Percentiles rank a stretch among this genome's conserved stretches.
These are phyloP conservation scores for Tetracentron sinense DNA, from an alignment of 164 flowering plant genomes.

Conservation along the genomic window DNA sequence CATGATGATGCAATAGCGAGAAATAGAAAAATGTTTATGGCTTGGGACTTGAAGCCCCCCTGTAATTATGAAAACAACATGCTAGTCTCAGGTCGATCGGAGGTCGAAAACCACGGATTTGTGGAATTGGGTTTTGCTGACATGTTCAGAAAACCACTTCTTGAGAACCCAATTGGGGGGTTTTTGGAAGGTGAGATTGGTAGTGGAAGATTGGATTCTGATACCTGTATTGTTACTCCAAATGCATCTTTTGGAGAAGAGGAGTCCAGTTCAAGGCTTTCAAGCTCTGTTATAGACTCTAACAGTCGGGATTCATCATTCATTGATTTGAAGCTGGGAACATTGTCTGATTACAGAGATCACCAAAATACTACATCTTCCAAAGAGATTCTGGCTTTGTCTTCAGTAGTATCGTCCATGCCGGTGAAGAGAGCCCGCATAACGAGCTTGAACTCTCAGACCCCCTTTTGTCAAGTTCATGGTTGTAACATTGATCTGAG, in stretches of 20 bases:
- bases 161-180: constrained; percentile 16
- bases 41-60: constrained; percentile 38
- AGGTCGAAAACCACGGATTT: constrained; percentile 23
- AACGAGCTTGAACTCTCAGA: constrained; percentile 29
- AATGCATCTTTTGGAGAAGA: constrained; percentile 29
- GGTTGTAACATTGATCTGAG: constrained; percentile 78
- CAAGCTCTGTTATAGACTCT: no score
- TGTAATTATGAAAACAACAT: constrained; percentile 22
- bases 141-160: constrained; percentile 21
- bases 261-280: constrained; percentile 38
- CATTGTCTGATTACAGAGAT: constrained; percentile 41
- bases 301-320: constrained; percentile 40
- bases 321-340: constrained; percentile 60
- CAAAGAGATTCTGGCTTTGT: constrained; percentile 11
- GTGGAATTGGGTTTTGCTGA: constrained; percentile 31
- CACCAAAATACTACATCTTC: constrained; percentile 19
- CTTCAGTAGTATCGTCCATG: constrained; percentile 31
- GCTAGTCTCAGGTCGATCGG: constrained; percentile 22
- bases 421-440: constrained; percentile 44
- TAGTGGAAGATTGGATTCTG: constrained; percentile 24
- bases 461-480: constrained; percentile 68
- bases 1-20: constrained; percentile 26
- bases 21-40: constrained; percentile 25
- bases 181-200: constrained; percentile 15
- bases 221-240: constrained; percentile 15